A percentile compares a stretch with the other conserved stretches of the same genome.
Evolutionary conservation across 257 asterid species (phyloP).

Genomic region (Eustoma russellianum): DNA sequence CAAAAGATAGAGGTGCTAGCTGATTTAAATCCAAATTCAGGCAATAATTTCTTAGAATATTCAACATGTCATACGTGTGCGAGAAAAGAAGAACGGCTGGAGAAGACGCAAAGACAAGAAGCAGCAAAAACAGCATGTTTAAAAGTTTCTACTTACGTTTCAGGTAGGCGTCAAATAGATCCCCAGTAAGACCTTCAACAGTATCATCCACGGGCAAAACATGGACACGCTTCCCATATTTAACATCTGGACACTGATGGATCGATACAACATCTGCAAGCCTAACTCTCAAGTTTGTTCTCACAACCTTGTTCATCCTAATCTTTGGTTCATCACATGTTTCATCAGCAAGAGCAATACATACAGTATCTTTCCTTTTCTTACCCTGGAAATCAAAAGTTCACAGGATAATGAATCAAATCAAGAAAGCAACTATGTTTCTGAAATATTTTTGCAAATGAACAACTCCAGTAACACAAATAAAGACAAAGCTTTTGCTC

Average conservation of each 20-base stretch:
- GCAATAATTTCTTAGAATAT: too few species aligned
- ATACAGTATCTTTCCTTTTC: slow-evolving; percentile 78
- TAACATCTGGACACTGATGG: slow-evolving; percentile 91
- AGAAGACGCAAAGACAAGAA: neutral
- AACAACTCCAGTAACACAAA: neutral
- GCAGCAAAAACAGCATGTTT: neutral
- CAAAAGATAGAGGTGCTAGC: too few species aligned
- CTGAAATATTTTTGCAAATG: too few species aligned
- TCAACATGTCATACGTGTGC: too few species aligned
- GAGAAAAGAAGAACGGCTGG: neutral
- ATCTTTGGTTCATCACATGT: slow-evolving; percentile 66
- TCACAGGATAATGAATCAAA: slow-evolving; percentile 2
- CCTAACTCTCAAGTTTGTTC: slow-evolving; percentile 59
- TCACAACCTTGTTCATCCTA: slow-evolving; percentile 74
- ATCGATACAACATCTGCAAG: slow-evolving; percentile 80
- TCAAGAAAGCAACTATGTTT: neutral
- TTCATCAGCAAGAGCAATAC: slow-evolving; percentile 84
- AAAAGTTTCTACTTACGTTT: slow-evolving; percentile 44
- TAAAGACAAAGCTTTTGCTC: neutral
- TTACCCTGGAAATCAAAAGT: slow-evolving; percentile 46
- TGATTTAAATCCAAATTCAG: too few species aligned
- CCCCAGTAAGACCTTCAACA: slow-evolving; percentile 81
- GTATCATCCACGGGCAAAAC: slow-evolving; percentile 77
- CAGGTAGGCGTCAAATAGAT: slow-evolving; percentile 62
- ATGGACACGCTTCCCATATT: slow-evolving; percentile 84